Base-by-base conservation (phyloP, 768 basidiomycete species). In the Mycena belliarum region DNA sequence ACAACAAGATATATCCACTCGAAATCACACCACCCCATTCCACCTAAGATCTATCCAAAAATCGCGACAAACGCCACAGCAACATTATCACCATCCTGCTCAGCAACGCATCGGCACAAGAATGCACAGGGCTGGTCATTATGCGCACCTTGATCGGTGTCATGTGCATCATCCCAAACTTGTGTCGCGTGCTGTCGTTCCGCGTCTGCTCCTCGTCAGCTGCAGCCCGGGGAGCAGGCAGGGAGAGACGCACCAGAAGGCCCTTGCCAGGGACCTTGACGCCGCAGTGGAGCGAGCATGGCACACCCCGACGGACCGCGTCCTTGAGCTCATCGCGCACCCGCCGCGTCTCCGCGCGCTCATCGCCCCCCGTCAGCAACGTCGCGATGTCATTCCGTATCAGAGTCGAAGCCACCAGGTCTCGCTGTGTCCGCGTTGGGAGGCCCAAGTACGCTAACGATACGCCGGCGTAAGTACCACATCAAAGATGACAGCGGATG, bases 81-180 rank as follows among this genome's bases (percentile, higher is more conserved):
- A 21, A 57, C 60, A 23, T 57, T 53, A 18, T 61, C 60, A 11
- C 55, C 51, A 41, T 61, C 60, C 60, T 61, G 21, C 21, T 2
- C 40, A 20, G 7, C n/a, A 18, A 50, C 32, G 2, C 23, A 6
- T 47, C 23, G 52, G 28, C 46, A 32, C n/a, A 15, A 18, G 20
- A 25, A 3, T 1, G 11, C 20, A 43, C n/a, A n/a, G n/a, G n/a
- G 20, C 7, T 16, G 26, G 15, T 8, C 28, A 33, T 38, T n/a
- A 41, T 16, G 28, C 60, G 5, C 40, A 55, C 61, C 53, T 63
- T 63, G 21, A 63, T 58, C 21, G 61, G 61, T 21, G 61, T 63
- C 53, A 59, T 48, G 49, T 63, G 61, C 61, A 63, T 58, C 57
- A 63, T 63, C 57, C 57, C 61, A 16, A 59, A 59, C 45, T 49